These are phyloP conservation scores for Porodaedalea pini DNA, from an alignment of 1,284 basidiomycete species.

Conservation along the genomic window DNA sequence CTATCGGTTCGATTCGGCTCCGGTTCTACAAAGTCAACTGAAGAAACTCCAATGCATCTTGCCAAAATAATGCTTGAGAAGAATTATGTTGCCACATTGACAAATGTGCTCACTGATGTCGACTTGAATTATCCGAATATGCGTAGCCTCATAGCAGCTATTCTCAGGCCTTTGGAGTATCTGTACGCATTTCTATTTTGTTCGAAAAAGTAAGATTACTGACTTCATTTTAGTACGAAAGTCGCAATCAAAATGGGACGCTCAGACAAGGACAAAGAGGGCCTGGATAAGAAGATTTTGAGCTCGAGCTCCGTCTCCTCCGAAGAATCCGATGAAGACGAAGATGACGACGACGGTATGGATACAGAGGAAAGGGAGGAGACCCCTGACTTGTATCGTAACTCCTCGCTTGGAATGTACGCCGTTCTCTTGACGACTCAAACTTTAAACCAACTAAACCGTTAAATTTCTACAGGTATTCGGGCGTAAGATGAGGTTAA, in stretches of 20 bases:
- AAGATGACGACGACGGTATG: slow-evolving; percentile 51
- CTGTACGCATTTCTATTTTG: slow-evolving; percentile 51
- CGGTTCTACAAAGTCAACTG: slow-evolving; percentile 57
- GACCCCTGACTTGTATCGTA: slow-evolving; percentile 92
- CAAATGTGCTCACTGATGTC: slow-evolving; percentile 86
- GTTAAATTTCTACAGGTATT: slow-evolving; percentile 48
- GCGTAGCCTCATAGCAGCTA: slow-evolving; percentile 77
- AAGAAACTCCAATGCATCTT: slow-evolving; percentile 85
- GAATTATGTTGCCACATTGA: slow-evolving; percentile 89
- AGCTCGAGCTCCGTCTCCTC: slow-evolving; percentile 56
- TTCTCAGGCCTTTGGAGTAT: slow-evolving; percentile 87
- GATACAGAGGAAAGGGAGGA: slow-evolving; percentile 60
- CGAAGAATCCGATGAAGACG: slow-evolving; percentile 47
- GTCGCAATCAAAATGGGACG: slow-evolving; percentile 97
- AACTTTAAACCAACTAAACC: not conserved
- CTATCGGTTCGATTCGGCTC: slow-evolving; percentile 74
- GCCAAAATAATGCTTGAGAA: slow-evolving; percentile 99
- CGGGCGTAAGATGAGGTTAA: slow-evolving; percentile 57
- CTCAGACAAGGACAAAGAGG: slow-evolving; percentile 67
- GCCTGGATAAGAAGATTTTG: slow-evolving; percentile 48
- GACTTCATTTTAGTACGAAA: slow-evolving; percentile 64
- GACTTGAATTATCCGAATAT: slow-evolving; percentile 96
- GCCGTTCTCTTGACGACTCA: slow-evolving; percentile 30
- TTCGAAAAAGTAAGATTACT: not conserved
- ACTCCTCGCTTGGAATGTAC: slow-evolving; percentile 94